Evolutionary conservation across 331 rosid genomes (phyloP).

Genomic region (Malus hybrid): DNA sequence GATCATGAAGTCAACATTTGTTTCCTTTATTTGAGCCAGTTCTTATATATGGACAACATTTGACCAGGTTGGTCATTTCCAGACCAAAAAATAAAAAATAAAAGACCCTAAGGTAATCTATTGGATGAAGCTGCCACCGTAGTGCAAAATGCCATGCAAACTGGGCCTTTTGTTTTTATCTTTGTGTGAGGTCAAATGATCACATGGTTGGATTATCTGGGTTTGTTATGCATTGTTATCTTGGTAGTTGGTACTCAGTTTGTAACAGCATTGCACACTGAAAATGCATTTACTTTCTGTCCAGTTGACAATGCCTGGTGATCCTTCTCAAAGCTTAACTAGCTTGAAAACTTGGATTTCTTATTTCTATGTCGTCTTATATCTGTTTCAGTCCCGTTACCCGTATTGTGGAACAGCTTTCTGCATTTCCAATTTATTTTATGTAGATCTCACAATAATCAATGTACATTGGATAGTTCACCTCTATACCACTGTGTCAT

Average conservation of each 20-base stretch:
- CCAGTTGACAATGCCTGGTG: neutral
- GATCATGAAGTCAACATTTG: neutral
- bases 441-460: neutral
- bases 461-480: neutral
- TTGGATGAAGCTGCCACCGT: neutral
- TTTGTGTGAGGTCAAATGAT: neutral
- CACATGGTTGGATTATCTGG: neutral
- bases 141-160: neutral
- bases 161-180: neutral
- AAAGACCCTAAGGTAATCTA: neutral
- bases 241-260: neutral
- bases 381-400: neutral
- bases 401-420: neutral
- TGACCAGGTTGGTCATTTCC: neutral
- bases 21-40: neutral
- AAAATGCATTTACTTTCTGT: neutral
- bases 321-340: neutral
- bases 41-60: neutral
- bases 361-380: neutral
- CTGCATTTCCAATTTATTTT: neutral
- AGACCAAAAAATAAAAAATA: neutral
- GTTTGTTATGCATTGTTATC: neutral
- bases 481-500: conserved; percentile 1
- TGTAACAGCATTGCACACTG: neutral
- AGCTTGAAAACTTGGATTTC: neutral